These are phyloP conservation scores for Penicillium rolfsii DNA, from an alignment of 2,329 filamentous ascomycete species.

Conservation along the genomic window DNA sequence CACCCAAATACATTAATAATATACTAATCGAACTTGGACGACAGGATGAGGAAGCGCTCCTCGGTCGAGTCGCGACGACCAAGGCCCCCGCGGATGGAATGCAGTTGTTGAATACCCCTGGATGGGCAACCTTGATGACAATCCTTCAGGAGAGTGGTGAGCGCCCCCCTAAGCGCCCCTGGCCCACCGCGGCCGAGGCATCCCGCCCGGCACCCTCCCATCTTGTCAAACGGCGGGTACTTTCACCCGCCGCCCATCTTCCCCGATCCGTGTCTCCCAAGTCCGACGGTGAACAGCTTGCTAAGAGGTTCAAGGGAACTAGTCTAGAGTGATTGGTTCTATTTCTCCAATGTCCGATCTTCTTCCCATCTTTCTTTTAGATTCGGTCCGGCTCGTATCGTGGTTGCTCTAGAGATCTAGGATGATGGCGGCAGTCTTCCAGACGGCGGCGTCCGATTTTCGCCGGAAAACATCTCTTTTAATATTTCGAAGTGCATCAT, in stretches of 20 bases:
- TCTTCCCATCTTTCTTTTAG: constrained; percentile 11
- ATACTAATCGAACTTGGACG: constrained; percentile 17
- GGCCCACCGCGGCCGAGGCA: constrained; percentile 48
- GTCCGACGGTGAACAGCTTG: constrained; percentile 61
- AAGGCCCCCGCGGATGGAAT: constrained; percentile 80
- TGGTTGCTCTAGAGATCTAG: background rate
- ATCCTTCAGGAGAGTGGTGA: constrained; percentile 98
- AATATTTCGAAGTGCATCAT: background rate
- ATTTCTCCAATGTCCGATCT: constrained; percentile 15
- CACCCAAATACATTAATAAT: constrained; percentile 5
- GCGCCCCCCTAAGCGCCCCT: constrained; percentile 77
- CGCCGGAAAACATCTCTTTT: background rate
- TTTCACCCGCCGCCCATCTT: constrained; percentile 26
- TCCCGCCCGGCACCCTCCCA: constrained; percentile 37
- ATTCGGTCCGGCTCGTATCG: constrained; percentile 4
- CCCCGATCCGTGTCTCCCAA: constrained; percentile 45
- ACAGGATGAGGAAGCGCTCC: constrained; percentile 84
- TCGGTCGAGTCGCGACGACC: constrained; percentile 80
- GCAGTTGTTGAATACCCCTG: constrained; percentile 81
- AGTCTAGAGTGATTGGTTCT: constrained; percentile 51
- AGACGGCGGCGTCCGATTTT: background rate
- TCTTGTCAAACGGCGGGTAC: constrained; percentile 36
- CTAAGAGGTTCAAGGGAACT: constrained; percentile 68
- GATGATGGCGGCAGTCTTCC: background rate
- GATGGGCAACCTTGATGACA: constrained; percentile 91